These are phyloP conservation scores for Jasminum sambac DNA, from an alignment of 257 asterid genomes.

Conservation along the genomic window DNA sequence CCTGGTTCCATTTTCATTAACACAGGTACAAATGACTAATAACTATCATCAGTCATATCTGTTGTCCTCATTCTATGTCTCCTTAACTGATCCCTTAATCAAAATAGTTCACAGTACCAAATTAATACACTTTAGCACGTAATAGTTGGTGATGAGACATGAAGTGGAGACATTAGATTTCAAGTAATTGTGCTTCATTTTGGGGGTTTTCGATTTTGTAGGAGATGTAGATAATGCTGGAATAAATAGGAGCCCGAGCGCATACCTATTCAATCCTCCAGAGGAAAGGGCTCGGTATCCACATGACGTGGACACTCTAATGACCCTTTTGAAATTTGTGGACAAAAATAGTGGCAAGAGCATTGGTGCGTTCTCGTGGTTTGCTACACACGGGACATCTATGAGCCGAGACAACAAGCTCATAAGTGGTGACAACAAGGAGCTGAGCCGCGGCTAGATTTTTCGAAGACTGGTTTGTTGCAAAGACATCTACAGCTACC, in stretches of 20 bases:
- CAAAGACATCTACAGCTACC: slow-evolving; percentile 23
- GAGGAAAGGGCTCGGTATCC: slow-evolving; percentile 49
- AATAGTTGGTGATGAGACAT: too few relatives aligned
- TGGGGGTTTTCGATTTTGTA: slow-evolving; percentile 11
- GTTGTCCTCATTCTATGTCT: too few relatives aligned
- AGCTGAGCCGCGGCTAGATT: slow-evolving; percentile 70
- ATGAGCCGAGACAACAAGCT: slow-evolving; percentile 58
- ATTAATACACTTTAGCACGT: too few relatives aligned
- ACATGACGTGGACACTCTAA: slow-evolving; percentile 42
- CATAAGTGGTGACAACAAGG: slow-evolving; percentile 71
- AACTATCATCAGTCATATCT: not conserved
- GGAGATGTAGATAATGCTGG: slow-evolving; percentile 62
- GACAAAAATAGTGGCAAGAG: slow-evolving; percentile 36
- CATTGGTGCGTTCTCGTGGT: slow-evolving; percentile 59
- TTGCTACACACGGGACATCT: slow-evolving; percentile 70
- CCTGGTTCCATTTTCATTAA: slow-evolving; percentile 48
- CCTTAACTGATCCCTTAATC: too few relatives aligned
- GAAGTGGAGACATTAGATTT: too few relatives aligned
- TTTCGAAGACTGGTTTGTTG: slow-evolving; percentile 57
- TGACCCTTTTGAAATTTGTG: slow-evolving; percentile 62
- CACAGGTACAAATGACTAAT: slow-evolving; percentile 32
- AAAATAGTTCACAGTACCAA: too few relatives aligned
- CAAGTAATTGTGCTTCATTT: not conserved
- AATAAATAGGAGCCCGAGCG: slow-evolving; percentile 68
- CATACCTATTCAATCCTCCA: slow-evolving; percentile 50